A percentile compares a stretch with the other conserved stretches of the same genome.
Conservation (phyloP, 1,284 basidiomycete species). For the Calocybe gambosa region DNA sequence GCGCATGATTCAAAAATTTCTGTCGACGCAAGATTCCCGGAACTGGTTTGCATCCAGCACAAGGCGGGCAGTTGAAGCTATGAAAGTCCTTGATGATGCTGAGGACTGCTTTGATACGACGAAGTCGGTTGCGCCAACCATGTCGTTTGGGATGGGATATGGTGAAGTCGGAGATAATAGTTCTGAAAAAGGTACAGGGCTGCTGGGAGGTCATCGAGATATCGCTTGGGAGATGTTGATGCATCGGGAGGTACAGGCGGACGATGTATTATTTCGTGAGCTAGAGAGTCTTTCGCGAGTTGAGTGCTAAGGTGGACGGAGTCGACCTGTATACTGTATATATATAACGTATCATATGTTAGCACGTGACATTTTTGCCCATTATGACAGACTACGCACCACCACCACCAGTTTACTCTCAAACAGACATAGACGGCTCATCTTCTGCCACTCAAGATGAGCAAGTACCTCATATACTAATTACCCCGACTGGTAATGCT, state of each 20-base stretch:
- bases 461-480: conserved; percentile 49
- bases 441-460: conserved; percentile 10
- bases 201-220: conserved; percentile 70
- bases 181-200: conserved; percentile 64
- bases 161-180: conserved; percentile 64
- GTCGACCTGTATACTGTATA: conserved; percentile 17
- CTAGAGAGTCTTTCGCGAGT: conserved; percentile 70
- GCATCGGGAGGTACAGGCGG: conserved; percentile 49
- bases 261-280: conserved; percentile 66
- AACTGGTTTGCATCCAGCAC: conserved; percentile 57
- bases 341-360: too few species aligned
- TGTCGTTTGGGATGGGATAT: conserved; percentile 72
- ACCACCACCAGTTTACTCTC: conserved; percentile 43
- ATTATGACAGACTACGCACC: conserved; percentile 35
- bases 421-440: conserved; percentile 27
- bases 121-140: conserved; percentile 46
- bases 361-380: not conserved
- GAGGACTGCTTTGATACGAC: conserved; percentile 69
- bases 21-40: conserved; percentile 40
- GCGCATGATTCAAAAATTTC: conserved; percentile 57
- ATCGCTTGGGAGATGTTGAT: conserved; percentile 64
- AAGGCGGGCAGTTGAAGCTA: conserved; percentile 74
- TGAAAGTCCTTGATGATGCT: conserved; percentile 80
- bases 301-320: conserved; percentile 32
- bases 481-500: conserved; percentile 57